Base-by-base conservation (phyloP, 2,329 filamentous ascomycete species). In the Neofusicoccum laricinum region DNA sequence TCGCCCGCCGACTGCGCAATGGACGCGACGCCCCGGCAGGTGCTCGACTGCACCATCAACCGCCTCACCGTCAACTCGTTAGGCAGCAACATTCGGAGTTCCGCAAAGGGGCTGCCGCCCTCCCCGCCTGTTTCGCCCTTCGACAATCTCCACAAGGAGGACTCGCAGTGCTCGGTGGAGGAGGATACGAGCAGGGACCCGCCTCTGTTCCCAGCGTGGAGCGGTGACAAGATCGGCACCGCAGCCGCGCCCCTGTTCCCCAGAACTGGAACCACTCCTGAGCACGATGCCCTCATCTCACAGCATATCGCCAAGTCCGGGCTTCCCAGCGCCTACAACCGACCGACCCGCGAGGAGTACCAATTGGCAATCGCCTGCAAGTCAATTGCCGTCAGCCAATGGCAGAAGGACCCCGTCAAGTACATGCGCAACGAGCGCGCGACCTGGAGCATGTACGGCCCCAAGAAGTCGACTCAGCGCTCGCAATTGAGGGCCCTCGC, bases 351-450 rank as follows among this genome's bases (percentile, higher is more conserved):
- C 61, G 73, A 73, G 30, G 75, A 78, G 57, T 78, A 78, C 68
- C 70, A 75, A 67, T 67, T 78, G 41, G 69, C 71, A 40, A 70
- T 74, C 58, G 67, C 69, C 57, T 71, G 77, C 67, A 67, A 70
- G 55, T 74, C 73, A 58, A 70, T 75, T 68, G 74, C 77, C 41
- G 72, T 59, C 51, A 36, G 78, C 79, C 69, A 75, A 75, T 85
- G 75, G 69, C 69, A 69, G 19, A 68, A 70, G 30, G 77, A 87
- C 68, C 84, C 77, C 1, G 75, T 71, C 25, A 73, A 69, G 2
- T 87, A 84, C 83, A 74, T 85, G 32, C 74, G 80, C 69, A 84
- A 88, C 73, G 81, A 82, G 3, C 75, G 81, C 30, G 80, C 87
- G 80, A 81, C 8, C 80, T 86, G 68, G 77, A 69, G 55, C 34